Evolutionary conservation across 2,329 filamentous ascomycete species (phyloP), one percentile per base, ranked within the genome.

Genomic region (Colletotrichum melonis): DNA sequence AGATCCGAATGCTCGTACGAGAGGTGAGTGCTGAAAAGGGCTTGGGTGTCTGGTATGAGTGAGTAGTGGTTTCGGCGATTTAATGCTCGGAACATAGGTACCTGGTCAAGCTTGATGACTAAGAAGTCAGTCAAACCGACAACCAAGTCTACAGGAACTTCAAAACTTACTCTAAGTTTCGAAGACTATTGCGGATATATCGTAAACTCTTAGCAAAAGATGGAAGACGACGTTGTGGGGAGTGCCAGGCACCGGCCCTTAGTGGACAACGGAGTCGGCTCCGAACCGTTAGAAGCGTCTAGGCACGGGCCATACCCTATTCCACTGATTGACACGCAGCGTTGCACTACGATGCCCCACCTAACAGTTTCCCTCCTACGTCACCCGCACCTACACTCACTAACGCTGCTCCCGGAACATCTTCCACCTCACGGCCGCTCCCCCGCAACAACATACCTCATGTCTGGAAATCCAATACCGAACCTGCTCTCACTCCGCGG

Each of bases 391-490:
- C 38, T 42, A 52, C 28, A 12, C 32, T 5, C 54, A 56, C 62
- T 16, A 58, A 24, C 19, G 52, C 52, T 30, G 30, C 12, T 16
- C 9, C 14, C 28, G 26, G 46, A 52, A 55, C 42, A 42, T 26
- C 56, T 42, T 52, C 35, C n/a, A 62, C 8, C 62, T 55, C n/a
- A 28, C 38, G 24, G 12, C 24, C 35, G 11, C 4, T n/a, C 42
- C 56, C 56, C 42, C 19, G 65, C 54, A 55, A 58, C 52, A 59
- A 59, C 12, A 71, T 54, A 30, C n/a, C 28, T 73, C 72, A 95
- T 95, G 93, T 89, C 93, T 59, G 89, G 92, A 35, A 85, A 91
- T 54, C 89, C 92, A 28, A 97, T 98, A 58, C 95, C 95, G 2
- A 96, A 97, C 78, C 88, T 97, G 42, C 90, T 85, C 80, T 94